phyloP scores from a whole-genome alignment of 2,329 filamentous ascomycete genomes.

The Fusarium nurragi region DNA sequence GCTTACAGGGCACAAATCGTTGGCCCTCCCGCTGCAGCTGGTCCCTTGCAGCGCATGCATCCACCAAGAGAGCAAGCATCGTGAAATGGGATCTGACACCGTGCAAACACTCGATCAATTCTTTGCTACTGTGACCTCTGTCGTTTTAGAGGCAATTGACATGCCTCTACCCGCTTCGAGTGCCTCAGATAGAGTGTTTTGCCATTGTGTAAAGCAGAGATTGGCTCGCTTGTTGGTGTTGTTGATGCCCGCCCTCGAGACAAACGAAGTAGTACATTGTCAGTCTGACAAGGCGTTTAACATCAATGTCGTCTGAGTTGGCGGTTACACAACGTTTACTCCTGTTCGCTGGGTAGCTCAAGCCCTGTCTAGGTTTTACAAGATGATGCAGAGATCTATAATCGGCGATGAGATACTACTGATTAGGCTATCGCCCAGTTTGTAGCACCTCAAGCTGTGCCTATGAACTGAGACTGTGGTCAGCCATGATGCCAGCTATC shows the following conservation, averaged over 20 bases:
- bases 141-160: slow-evolving; percentile 1
- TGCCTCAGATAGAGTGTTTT: slow-evolving; percentile 18
- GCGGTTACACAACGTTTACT: slow-evolving; percentile 20
- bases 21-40: slow-evolving; percentile 32
- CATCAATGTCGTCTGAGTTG: slow-evolving; percentile 25
- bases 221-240: slow-evolving; percentile 13
- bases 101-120: slow-evolving; percentile 34
- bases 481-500: background rate
- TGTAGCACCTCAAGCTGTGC: slow-evolving; percentile 1
- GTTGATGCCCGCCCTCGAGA: slow-evolving; percentile 5
- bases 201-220: slow-evolving; percentile 5
- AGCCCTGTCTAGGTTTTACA: slow-evolving; percentile 30
- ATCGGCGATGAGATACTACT: slow-evolving; percentile 12
- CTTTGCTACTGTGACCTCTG: slow-evolving; percentile 1
- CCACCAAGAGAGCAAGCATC: slow-evolving; percentile 11
- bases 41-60: slow-evolving; percentile 38
- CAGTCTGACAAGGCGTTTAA: slow-evolving; percentile 22
- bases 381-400: slow-evolving; percentile 31
- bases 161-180: slow-evolving; percentile 27
- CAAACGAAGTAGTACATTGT: slow-evolving; percentile 1
- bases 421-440: slow-evolving; percentile 17
- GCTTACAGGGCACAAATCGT: slow-evolving; percentile 42
- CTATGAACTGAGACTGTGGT: background rate
- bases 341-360: slow-evolving; percentile 4
- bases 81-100: slow-evolving; percentile 20